Conservation (phyloP, 2,329 filamentous ascomycete species). For the Venturia oleaginea region DNA sequence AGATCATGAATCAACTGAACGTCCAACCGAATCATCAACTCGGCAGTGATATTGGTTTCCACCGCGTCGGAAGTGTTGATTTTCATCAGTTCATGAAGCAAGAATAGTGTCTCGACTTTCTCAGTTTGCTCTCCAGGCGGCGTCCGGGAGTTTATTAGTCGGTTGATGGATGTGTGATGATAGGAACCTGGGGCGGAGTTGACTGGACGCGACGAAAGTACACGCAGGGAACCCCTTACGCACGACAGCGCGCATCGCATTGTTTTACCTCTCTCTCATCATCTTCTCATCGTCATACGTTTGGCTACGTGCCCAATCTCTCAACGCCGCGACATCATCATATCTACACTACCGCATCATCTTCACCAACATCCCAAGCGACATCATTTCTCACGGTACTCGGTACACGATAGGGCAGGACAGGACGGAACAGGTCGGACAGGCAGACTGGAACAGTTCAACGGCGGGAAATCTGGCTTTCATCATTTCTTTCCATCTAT, state of each 20-base stretch:
- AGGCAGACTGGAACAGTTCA: background rate
- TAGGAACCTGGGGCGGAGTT: background rate
- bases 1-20: slow-evolving; percentile 77
- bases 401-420: background rate
- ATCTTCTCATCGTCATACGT: background rate
- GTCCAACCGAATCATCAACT: slow-evolving; percentile 38
- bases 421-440: background rate
- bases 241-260: background rate
- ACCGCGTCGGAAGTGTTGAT: slow-evolving; percentile 8
- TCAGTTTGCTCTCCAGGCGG: background rate
- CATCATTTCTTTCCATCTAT: background rate
- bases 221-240: background rate
- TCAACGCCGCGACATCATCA: background rate
- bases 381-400: background rate
- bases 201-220: background rate
- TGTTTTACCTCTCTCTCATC: background rate
- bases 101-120: background rate
- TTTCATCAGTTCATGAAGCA: slow-evolving; percentile 8
- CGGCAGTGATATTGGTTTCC: slow-evolving; percentile 13
- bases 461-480: background rate
- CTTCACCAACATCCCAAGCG: background rate
- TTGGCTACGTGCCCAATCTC: background rate
- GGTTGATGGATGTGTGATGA: background rate
- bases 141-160: background rate
- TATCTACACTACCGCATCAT: background rate